These are phyloP conservation scores for Biscogniauxia marginata DNA, from an alignment of 2,329 filamentous ascomycete species.

Conservation along the genomic window DNA sequence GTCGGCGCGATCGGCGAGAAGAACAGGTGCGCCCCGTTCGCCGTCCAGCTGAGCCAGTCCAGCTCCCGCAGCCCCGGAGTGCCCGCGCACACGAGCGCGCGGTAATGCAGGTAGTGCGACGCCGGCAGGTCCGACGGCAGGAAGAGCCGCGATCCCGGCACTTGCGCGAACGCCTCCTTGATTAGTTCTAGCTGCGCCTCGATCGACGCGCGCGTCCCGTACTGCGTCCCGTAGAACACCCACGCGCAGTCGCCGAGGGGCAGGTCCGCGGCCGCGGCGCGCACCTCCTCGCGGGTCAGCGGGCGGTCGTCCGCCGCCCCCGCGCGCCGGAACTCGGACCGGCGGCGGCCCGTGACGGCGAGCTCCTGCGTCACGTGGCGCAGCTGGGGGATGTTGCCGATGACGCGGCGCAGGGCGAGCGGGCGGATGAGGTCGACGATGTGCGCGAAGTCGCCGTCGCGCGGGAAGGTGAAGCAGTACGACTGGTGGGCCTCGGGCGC, in stretches of 20 bases:
- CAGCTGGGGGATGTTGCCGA: conserved; percentile 48
- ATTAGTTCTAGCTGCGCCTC: conserved; percentile 38
- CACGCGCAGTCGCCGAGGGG: conserved; percentile 43
- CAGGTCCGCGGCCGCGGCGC: conserved; percentile 34
- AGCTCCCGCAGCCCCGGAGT: conserved; percentile 39
- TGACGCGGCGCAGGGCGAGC: conserved; percentile 38
- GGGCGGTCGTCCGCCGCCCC: conserved; percentile 22
- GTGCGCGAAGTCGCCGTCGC: conserved; percentile 21
- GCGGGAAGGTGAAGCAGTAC: conserved; percentile 40
- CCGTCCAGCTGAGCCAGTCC: conserved; percentile 47
- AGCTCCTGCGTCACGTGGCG: conserved; percentile 45
- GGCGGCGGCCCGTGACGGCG: conserved; percentile 39
- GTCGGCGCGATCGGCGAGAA: conserved; percentile 53
- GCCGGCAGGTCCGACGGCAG: conserved; percentile 40
- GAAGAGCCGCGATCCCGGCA: conserved; percentile 43
- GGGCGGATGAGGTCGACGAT: background rate
- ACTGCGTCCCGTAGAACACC: conserved; percentile 50
- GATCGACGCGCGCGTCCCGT: conserved; percentile 33
- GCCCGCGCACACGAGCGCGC: conserved; percentile 35
- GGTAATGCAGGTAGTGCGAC: conserved; percentile 38
- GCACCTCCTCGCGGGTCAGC: conserved; percentile 32
- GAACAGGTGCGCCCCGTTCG: conserved; percentile 51
- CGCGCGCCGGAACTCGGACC: conserved; percentile 26
- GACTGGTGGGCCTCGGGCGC: conserved; percentile 34
- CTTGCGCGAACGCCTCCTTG: conserved; percentile 41